phyloP scores from a whole-genome alignment of 1,284 basidiomycete species.

The Somion occarium region DNA sequence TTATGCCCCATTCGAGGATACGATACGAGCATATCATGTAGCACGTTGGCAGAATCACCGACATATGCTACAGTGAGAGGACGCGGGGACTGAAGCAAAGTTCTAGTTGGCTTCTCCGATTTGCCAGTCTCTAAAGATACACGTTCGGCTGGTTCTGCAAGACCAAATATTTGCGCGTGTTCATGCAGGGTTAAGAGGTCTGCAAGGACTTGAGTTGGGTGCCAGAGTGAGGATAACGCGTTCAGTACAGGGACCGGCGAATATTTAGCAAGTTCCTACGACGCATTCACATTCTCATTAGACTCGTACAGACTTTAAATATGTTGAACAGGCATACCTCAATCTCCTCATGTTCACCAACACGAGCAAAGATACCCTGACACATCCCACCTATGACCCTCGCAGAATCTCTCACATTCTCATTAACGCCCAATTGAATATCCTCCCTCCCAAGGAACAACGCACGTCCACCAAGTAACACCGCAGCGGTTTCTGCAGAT shows the following conservation, averaged over 20 bases:
- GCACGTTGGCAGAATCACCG: constrained; percentile 94
- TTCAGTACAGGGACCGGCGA: constrained; percentile 94
- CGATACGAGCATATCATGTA: constrained; percentile 96
- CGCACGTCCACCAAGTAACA: constrained; percentile 82
- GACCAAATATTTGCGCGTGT: constrained; percentile 49
- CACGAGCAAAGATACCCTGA: constrained; percentile 96
- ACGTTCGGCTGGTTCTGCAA: constrained; percentile 1
- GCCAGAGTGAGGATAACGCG: constrained; percentile 93
- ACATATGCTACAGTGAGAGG: constrained; percentile 89
- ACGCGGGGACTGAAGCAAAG: constrained; percentile 34
- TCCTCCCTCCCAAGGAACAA: constrained; percentile 91
- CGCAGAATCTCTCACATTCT: constrained; percentile 81
- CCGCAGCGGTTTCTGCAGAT: constrained; percentile 78
- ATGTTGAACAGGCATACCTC: constrained; percentile 54
- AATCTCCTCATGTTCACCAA: constrained; percentile 88
- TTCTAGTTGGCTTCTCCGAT: background rate
- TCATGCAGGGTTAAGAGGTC: constrained; percentile 92
- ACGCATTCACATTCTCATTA: background rate
- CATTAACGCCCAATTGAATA: constrained; percentile 97
- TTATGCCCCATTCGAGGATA: constrained; percentile 90
- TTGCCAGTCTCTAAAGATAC: background rate
- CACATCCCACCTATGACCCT: constrained; percentile 92
- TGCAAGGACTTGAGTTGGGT: constrained; percentile 94
- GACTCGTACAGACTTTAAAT: background rate
- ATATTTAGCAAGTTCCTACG: constrained; percentile 81